phyloP scores from a whole-genome alignment of 1,284 basidiomycete species.

The Tremellales sp. region DNA sequence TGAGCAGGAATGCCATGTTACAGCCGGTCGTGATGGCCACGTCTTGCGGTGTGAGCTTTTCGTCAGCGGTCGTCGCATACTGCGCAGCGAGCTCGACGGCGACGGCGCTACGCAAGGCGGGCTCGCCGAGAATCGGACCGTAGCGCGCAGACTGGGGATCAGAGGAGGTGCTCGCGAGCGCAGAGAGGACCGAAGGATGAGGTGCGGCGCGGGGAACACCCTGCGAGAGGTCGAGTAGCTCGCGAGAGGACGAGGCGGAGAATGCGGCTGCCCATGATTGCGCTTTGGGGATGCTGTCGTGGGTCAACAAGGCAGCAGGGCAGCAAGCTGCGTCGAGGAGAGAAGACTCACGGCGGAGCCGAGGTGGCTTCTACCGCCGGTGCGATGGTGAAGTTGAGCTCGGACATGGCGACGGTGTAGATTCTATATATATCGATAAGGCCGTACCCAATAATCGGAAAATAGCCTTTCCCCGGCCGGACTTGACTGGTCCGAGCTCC shows the following conservation, averaged over 20 bases:
- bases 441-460: too few relatives aligned
- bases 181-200: conserved; percentile 55
- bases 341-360: conserved; percentile 27
- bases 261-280: conserved; percentile 62
- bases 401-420: conserved; percentile 3
- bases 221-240: conserved; percentile 72
- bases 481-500: too few relatives aligned
- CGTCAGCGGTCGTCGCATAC: conserved; percentile 49
- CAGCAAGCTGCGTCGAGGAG: neutral
- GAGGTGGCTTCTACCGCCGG: conserved; percentile 31
- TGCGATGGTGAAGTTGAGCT: conserved; percentile 26
- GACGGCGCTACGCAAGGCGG: conserved; percentile 57
- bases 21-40: conserved; percentile 44
- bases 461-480: too few relatives aligned
- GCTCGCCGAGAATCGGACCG: conserved; percentile 64
- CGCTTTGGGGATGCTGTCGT: conserved; percentile 62
- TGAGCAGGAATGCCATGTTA: conserved; percentile 48
- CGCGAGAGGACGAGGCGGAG: conserved; percentile 36
- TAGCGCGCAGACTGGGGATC: conserved; percentile 58
- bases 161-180: conserved; percentile 53
- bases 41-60: conserved; percentile 12
- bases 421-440: neutral
- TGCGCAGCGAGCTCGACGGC: conserved; percentile 61
- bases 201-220: conserved; percentile 65
- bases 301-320: neutral